Evolutionary conservation across 495 filamentous ascomycete species (phyloP).

Genomic region (Penicillium coffeae): DNA sequence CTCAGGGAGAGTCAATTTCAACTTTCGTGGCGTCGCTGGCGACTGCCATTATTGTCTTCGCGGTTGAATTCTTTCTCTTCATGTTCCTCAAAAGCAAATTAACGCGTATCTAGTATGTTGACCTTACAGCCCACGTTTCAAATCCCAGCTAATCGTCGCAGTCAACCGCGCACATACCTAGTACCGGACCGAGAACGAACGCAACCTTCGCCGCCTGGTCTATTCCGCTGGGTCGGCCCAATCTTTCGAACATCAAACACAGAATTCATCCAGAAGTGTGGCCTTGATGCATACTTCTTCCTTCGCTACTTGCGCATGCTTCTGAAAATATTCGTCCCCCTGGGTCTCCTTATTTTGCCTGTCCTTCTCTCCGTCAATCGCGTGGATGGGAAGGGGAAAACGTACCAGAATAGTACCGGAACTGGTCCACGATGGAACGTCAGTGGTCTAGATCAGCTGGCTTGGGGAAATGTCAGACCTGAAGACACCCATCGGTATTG

Average conservation of each 20-base stretch:
- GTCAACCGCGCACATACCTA: constrained; percentile 84
- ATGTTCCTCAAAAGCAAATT: constrained; percentile 73
- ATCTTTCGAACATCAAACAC: constrained; percentile 75
- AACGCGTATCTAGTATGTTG: constrained; percentile 75
- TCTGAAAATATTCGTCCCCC: constrained; percentile 83
- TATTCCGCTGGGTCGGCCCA: constrained; percentile 64
- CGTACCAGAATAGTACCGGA: constrained; percentile 40
- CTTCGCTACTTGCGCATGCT: constrained; percentile 91
- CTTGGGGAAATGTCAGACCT: constrained; percentile 86
- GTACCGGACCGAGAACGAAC: constrained; percentile 85
- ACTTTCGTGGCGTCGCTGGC: constrained; percentile 75
- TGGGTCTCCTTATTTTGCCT: constrained; percentile 75
- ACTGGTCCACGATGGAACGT: constrained; percentile 43
- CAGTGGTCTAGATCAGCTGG: constrained; percentile 71
- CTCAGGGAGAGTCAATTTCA: constrained; percentile 41
- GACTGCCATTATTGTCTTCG: constrained; percentile 70
- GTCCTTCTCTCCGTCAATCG: constrained; percentile 83
- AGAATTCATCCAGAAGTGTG: constrained; percentile 93
- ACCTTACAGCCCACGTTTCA: not conserved
- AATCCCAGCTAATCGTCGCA: constrained; percentile 23
- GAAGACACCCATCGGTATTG: constrained; percentile 72
- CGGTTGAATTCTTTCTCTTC: constrained; percentile 72
- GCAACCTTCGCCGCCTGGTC: constrained; percentile 62
- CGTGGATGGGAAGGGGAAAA: constrained; percentile 61
- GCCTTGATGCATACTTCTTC: constrained; percentile 97